Evolutionary conservation across 2,329 filamentous ascomycete genomes (phyloP).

Genomic region (Dactylellina leptospora): DNA sequence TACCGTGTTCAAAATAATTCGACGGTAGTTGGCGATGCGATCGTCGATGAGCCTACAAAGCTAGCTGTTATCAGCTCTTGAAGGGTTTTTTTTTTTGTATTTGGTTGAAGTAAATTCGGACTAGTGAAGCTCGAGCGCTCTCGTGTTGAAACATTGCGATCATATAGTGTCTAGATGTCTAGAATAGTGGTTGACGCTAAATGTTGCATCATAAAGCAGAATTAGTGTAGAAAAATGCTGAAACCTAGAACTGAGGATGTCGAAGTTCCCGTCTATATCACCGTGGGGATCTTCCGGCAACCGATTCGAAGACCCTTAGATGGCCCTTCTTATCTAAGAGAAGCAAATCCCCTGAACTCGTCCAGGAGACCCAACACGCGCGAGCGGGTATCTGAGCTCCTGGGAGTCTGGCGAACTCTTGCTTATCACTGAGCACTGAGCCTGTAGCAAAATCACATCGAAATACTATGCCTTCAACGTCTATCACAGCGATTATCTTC

Average conservation of each 20-base stretch:
- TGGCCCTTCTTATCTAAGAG: constrained; percentile 49
- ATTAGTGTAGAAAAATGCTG: not conserved
- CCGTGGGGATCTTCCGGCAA: constrained; percentile 25
- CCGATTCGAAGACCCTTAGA: constrained; percentile 28
- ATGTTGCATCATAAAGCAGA: constrained; percentile 33
- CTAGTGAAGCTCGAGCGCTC: constrained; percentile 10
- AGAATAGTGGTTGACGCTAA: constrained; percentile 16
- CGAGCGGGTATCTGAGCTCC: constrained; percentile 47
- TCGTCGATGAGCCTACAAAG: constrained; percentile 26
- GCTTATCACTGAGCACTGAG: constrained; percentile 44
- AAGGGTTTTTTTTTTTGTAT: too few relatives aligned
- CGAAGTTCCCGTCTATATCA: constrained; percentile 20
- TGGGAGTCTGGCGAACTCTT: constrained; percentile 49
- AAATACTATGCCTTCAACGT: constrained; percentile 41
- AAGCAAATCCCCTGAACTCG: constrained; percentile 31
- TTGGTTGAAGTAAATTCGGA: not conserved
- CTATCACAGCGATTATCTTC: constrained; percentile 41
- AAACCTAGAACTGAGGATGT: not conserved
- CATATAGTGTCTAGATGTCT: constrained; percentile 7
- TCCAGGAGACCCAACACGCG: constrained; percentile 51
- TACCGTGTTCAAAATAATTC: constrained; percentile 21
- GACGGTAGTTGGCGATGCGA: constrained; percentile 22
- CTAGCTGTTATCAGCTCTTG: not conserved
- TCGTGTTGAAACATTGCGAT: constrained; percentile 18
- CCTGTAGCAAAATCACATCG: constrained; percentile 42